A percentile compares a stretch with the other conserved stretches of the same genome.
These are phyloP conservation scores for Allium fistulosum DNA, from an alignment of 106 monocot species.

Conservation along the genomic window DNA sequence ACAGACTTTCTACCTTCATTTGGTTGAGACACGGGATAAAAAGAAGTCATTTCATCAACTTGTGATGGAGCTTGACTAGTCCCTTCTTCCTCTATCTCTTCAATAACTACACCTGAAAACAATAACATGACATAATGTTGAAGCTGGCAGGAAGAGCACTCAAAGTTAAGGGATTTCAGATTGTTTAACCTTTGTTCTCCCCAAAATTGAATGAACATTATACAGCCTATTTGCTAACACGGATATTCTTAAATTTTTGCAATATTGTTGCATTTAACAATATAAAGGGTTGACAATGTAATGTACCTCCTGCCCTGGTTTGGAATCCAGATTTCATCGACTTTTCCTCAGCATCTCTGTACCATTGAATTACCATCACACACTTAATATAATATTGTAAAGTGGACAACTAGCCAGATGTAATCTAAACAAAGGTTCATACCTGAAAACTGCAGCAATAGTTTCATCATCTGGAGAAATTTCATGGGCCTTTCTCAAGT, in stretches of 20 bases:
- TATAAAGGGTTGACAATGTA: not conserved
- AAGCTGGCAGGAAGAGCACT: no score
- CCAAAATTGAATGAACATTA: no score
- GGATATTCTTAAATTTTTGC: no score
- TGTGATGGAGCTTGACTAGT: constrained; percentile 16
- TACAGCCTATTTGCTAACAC: no score
- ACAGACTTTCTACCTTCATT: constrained; percentile 22
- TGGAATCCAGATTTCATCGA: constrained; percentile 22
- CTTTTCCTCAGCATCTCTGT: constrained; percentile 69
- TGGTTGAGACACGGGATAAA: constrained; percentile 26
- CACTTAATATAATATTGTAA: no score
- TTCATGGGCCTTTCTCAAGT: constrained; percentile 69
- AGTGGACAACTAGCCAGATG: no score
- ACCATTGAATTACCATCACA: no score
- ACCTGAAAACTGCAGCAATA: constrained; percentile 71
- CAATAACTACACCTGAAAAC: constrained; percentile 60
- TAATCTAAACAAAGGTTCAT: not conserved
- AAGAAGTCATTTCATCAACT: constrained; percentile 14
- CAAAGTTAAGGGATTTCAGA: no score
- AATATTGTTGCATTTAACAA: no score
- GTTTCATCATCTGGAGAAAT: constrained; percentile 94
- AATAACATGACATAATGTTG: not conserved
- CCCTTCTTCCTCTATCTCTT: constrained; percentile 73
- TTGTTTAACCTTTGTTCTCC: no score
- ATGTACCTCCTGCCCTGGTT: constrained; percentile 19